phyloP scores from a whole-genome alignment of 305 asterid species.

The Plantago rigida region DNA sequence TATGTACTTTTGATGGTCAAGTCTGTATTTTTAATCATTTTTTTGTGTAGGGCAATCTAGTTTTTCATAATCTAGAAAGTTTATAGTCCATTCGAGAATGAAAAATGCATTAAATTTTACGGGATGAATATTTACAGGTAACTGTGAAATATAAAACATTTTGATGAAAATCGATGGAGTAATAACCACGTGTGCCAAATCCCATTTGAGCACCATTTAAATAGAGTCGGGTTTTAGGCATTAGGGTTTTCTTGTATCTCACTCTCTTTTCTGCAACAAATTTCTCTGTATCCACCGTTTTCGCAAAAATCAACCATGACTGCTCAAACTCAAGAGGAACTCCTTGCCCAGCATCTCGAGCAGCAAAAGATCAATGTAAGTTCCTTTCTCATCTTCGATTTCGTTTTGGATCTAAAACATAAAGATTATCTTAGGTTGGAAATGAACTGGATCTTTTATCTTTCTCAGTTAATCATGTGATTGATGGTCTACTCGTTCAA shows the following conservation, averaged over 20 bases:
- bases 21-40: too few relatives aligned
- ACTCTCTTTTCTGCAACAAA: neutral
- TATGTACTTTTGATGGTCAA: too few relatives aligned
- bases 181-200: too few relatives aligned
- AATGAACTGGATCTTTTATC: neutral
- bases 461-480: neutral
- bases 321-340: constrained; percentile 41
- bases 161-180: too few relatives aligned
- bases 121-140: too few relatives aligned
- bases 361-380: constrained; percentile 36
- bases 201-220: too few relatives aligned
- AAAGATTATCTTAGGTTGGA: neutral
- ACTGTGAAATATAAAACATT: too few relatives aligned
- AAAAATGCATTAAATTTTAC: too few relatives aligned
- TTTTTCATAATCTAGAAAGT: too few relatives aligned
- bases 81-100: too few relatives aligned
- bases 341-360: constrained; percentile 41
- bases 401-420: constrained; percentile 12
- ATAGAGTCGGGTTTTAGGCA: neutral
- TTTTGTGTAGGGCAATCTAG: too few relatives aligned
- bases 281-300: neutral
- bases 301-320: constrained; percentile 30
- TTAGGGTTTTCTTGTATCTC: constrained; percentile 15
- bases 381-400: neutral
- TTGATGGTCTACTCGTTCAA: neutral